phyloP scores from a whole-genome alignment of 352 stramenopile species.

The Sclerospora graminicola region DNA sequence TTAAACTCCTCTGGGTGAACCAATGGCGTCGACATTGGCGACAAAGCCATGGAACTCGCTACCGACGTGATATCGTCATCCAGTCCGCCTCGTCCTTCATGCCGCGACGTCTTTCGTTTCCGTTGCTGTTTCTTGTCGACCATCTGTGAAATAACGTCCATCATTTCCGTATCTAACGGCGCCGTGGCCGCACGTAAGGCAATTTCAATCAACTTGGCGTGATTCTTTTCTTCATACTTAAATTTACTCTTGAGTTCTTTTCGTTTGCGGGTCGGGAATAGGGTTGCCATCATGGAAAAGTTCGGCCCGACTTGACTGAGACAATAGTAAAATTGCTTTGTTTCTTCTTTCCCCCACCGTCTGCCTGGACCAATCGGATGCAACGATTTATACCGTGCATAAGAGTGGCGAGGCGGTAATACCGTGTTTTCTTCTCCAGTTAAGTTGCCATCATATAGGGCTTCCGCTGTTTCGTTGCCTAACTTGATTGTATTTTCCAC shows the following conservation, averaged over 20 bases:
- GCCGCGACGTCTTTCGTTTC: conserved; percentile 35
- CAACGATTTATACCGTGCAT: conserved; percentile 28
- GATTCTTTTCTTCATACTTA: conserved; percentile 80
- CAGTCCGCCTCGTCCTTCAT: conserved; percentile 16
- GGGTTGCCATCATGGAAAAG: conserved; percentile 82
- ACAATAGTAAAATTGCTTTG: conserved; percentile 85
- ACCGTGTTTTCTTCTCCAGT: conserved; percentile 16
- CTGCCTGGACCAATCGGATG: conserved; percentile 35
- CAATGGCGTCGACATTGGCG: conserved; percentile 18
- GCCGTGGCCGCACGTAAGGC: conserved; percentile 58
- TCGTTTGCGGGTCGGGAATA: conserved; percentile 74
- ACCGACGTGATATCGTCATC: conserved; percentile 18
- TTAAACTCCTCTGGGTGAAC: conserved; percentile 26
- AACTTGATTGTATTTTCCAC: conserved; percentile 59
- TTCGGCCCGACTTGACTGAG: conserved; percentile 76
- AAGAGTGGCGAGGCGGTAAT: conserved; percentile 23
- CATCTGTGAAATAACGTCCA: conserved; percentile 72
- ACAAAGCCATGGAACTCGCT: conserved; percentile 14
- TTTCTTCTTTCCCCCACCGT: conserved; percentile 75
- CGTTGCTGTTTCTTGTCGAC: conserved; percentile 60
- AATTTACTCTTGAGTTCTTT: conserved; percentile 85
- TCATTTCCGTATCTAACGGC: conserved; percentile 70
- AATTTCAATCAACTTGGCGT: conserved; percentile 67
- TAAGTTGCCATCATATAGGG: conserved; percentile 19
- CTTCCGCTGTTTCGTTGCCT: conserved; percentile 28